phyloP scores from a whole-genome alignment of 805 yeast species.

The Hanseniaspora valbyensis region DNA sequence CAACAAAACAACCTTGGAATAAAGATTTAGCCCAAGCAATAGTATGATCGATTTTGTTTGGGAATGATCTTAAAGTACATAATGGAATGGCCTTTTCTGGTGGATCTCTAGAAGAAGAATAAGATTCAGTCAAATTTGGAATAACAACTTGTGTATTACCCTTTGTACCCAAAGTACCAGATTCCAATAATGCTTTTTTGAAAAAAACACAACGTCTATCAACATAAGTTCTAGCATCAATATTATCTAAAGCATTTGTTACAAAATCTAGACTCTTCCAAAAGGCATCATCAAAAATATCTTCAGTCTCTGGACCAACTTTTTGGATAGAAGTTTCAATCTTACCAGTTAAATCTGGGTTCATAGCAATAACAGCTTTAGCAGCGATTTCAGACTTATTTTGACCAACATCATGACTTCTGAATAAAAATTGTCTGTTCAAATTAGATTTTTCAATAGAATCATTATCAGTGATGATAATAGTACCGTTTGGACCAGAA shows the following conservation, averaged over 20 bases:
- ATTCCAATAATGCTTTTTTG: conserved; percentile 81
- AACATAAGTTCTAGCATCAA: conserved; percentile 95
- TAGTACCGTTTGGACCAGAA: conserved; percentile 78
- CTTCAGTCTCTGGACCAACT: conserved; percentile 88
- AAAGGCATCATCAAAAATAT: conserved; percentile 70
- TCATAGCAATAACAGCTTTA: conserved; percentile 70
- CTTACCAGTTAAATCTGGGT: conserved; percentile 68
- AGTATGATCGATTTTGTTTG: conserved; percentile 95
- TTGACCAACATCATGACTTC: conserved; percentile 88
- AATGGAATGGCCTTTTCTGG: conserved; percentile 96
- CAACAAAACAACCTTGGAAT: conserved; percentile 84
- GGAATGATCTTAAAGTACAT: conserved; percentile 95
- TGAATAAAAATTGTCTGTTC: conserved; percentile 90
- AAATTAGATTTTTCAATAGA: conserved; percentile 90
- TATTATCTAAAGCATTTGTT: conserved; percentile 93
- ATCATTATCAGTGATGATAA: conserved; percentile 83
- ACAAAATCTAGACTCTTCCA: conserved; percentile 81
- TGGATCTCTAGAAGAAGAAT: conserved; percentile 94
- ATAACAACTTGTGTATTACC: conserved; percentile 96
- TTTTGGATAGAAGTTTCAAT: conserved; percentile 71
- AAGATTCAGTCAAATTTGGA: conserved; percentile 89
- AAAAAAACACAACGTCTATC: conserved; percentile 93
- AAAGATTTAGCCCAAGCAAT: conserved; percentile 97
- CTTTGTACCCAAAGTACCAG: conserved; percentile 96
- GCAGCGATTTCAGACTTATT: conserved; percentile 88